phyloP scores from a whole-genome alignment of 2,329 filamentous ascomycete genomes.

The Penicillium freii region DNA sequence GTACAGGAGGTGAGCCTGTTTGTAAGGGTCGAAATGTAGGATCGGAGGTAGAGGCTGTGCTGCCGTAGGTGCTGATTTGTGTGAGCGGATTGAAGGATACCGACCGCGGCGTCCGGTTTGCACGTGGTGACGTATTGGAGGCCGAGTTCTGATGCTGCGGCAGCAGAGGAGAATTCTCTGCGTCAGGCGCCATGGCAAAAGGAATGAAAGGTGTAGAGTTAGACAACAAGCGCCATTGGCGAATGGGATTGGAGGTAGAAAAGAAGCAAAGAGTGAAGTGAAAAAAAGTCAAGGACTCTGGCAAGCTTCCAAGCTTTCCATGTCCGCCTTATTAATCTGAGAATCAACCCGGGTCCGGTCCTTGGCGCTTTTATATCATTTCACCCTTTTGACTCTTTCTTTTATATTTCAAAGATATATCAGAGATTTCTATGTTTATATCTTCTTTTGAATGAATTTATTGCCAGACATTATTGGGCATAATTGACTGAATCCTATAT shows the following conservation, averaged over 20 bases:
- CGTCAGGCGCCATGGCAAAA: slow-evolving; percentile 36
- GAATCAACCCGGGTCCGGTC: slow-evolving; percentile 1
- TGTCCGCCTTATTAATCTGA: slow-evolving; percentile 26
- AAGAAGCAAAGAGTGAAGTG: slow-evolving; percentile 4
- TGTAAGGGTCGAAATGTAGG: slow-evolving; percentile 44
- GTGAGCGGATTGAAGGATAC: slow-evolving; percentile 51
- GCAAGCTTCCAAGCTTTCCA: slow-evolving; percentile 10
- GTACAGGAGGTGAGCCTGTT: slow-evolving; percentile 38
- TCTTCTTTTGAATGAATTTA: neutral
- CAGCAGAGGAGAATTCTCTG: slow-evolving; percentile 45
- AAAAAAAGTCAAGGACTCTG: slow-evolving; percentile 17
- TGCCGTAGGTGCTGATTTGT: slow-evolving; percentile 46
- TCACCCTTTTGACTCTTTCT: neutral
- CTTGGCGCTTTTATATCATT: slow-evolving; percentile 1
- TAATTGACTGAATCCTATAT: slow-evolving; percentile 8
- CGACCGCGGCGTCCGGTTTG: slow-evolving; percentile 40
- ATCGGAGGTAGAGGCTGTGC: slow-evolving; percentile 39
- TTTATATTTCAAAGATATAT: neutral
- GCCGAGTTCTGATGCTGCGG: slow-evolving; percentile 33
- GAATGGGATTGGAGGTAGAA: slow-evolving; percentile 11
- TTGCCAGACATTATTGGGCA: neutral
- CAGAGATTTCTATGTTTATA: neutral
- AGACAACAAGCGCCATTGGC: slow-evolving; percentile 17
- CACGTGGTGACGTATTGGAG: slow-evolving; percentile 40
- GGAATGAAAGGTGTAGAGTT: slow-evolving; percentile 5